Conservation (phyloP, 345 rosid genomes). For the Durio zibethinus region DNA sequence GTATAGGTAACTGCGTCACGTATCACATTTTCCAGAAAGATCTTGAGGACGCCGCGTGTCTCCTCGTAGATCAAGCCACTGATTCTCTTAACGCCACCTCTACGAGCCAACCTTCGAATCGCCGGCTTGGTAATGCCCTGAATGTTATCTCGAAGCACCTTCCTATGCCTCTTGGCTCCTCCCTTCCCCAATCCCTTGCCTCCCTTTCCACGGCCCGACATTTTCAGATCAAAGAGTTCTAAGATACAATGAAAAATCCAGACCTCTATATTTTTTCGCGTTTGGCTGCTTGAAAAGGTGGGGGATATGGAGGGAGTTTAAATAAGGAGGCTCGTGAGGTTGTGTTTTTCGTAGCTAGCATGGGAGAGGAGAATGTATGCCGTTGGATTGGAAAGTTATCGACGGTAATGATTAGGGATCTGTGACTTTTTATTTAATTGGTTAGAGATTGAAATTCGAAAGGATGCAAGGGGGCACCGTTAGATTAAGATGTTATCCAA, state of each 20-base stretch:
- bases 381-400: background rate
- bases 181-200: conserved; percentile 38
- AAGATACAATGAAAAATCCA: background rate
- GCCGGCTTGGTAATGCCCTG: conserved; percentile 23
- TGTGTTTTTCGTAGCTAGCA: background rate
- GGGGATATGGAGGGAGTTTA: background rate
- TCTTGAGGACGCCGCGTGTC: conserved; percentile 14
- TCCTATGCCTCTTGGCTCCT: conserved; percentile 35
- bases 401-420: background rate
- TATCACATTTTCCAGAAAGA: conserved; percentile 17
- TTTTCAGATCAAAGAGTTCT: background rate
- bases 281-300: background rate
- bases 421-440: background rate
- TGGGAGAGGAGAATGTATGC: background rate
- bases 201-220: conserved; percentile 20
- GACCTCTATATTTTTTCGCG: background rate
- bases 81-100: conserved; percentile 18
- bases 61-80: conserved; percentile 20
- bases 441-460: background rate
- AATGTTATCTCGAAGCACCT: conserved; percentile 34
- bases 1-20: conserved; percentile 15
- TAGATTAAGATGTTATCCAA: background rate
- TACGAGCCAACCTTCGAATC: conserved; percentile 16
- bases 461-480: background rate
- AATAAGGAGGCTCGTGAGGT: background rate